Evolutionary conservation across 2,329 filamentous ascomycete genomes (phyloP), one percentile per base, ranked within the genome.

Genomic region (Trichophyton mentagrophytes): DNA sequence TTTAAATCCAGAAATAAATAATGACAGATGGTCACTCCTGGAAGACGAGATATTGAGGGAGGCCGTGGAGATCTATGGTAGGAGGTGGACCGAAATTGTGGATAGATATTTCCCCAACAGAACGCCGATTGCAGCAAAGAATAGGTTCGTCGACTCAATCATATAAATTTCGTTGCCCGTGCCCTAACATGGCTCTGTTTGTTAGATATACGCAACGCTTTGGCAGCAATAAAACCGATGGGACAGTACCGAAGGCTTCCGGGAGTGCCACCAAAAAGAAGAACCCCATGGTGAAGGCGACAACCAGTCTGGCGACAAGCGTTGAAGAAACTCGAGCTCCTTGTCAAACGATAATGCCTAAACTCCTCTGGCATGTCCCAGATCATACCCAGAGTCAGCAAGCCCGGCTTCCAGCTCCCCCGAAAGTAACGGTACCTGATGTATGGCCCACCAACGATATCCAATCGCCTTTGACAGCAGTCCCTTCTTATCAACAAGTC

Each of bases 181-280:
- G 47, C 15, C 17, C 57, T 58, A 15, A 58, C 22, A 5, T 58
- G 3, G 8, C 4, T 33, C n/a, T 1, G 7, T 2, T 22, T 22
- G n/a, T 27, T 44, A 59, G 57, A 59, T 59, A 59, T 59, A 59
- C 57, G 15, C 57, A 59, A 49, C 40, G 57, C 8, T 59, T 59
- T 25, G 57, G 57, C 25, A 59, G 38, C 25, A 49, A 46, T 27
- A 46, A 49, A 36, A 15, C 22, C 25, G 57, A 59, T 17, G 51
- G 25, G n/a, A 11, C 51, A 9, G 44, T 20, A 6, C n/a, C 15
- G 22, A 59, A 59, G 17, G 8, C 57, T 25, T n/a, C 36, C n/a
- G 57, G 38, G 9, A 38, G 5, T 25, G 40, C 4, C 1, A 17
- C 17, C 17, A 59, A 36, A 17, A 49, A 33, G 40, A 59, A 59